A percentile compares a stretch with the other conserved stretches of the same genome.
Conservation (phyloP, 1,284 basidiomycete genomes). For the Austroboletus olivaceoglutinosus region DNA sequence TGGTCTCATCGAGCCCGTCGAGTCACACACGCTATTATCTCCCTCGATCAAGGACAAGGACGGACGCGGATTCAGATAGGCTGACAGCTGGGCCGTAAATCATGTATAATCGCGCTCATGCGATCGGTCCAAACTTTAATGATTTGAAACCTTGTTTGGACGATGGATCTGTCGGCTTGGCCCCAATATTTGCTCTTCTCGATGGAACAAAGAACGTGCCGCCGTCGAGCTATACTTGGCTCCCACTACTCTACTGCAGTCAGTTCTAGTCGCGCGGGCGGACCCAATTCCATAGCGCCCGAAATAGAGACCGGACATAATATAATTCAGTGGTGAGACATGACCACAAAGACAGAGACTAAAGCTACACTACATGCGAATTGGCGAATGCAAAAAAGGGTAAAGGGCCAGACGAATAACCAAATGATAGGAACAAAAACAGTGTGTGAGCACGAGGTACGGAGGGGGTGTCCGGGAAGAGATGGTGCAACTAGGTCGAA, state of each 20-base stretch:
- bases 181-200: too few species aligned
- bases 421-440: neutral
- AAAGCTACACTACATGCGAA: conserved; percentile 7
- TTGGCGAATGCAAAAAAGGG: neutral
- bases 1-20: too few species aligned
- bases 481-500: neutral
- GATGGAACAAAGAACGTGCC: neutral
- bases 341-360: neutral
- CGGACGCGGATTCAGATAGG: too few species aligned
- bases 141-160: too few species aligned
- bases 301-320: neutral
- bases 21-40: too few species aligned
- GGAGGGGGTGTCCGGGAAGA: neutral
- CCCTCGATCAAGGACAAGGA: neutral
- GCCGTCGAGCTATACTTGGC: neutral
- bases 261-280: neutral
- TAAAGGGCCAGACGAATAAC: neutral
- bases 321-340: neutral
- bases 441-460: neutral
- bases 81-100: too few species aligned
- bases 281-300: too few species aligned
- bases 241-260: neutral
- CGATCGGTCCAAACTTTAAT: too few species aligned
- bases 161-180: too few species aligned
- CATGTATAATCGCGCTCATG: too few species aligned